Conservation (phyloP, 768 basidiomycete genomes). For the Russula ochroleuca region DNA sequence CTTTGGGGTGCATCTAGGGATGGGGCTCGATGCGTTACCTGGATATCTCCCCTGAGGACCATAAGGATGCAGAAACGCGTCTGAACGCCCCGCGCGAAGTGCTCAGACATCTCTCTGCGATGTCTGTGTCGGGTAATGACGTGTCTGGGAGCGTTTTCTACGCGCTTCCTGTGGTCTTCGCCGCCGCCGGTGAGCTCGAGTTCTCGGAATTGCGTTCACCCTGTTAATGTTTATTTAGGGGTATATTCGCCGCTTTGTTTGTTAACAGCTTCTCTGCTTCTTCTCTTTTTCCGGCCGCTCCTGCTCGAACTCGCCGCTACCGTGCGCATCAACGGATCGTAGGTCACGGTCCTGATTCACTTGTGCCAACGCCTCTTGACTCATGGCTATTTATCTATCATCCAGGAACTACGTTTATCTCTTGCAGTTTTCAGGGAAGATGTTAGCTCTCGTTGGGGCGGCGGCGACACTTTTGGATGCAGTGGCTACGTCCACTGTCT, state of each 20-base stretch:
- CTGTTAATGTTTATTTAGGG: neutral
- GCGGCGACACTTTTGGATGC: conserved; percentile 26
- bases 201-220: neutral
- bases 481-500: conserved; percentile 25
- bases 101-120: conserved; percentile 22
- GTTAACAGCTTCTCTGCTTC: conserved; percentile 23
- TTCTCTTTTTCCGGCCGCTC: conserved; percentile 24
- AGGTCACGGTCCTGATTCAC: neutral
- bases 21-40: conserved; percentile 28
- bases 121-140: conserved; percentile 26
- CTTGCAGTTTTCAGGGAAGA: conserved; percentile 22
- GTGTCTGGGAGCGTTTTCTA: conserved; percentile 27
- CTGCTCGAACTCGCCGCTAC: conserved; percentile 21
- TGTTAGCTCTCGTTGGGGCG: conserved; percentile 24
- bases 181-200: conserved; percentile 15
- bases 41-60: conserved; percentile 18
- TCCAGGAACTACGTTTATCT: conserved; percentile 19
- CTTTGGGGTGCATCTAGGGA: conserved; percentile 23
- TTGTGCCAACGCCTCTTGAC: neutral
- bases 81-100: conserved; percentile 10
- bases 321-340: conserved; percentile 24
- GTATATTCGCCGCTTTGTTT: conserved; percentile 28
- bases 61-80: conserved; percentile 16
- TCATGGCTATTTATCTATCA: neutral
- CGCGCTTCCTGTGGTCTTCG: conserved; percentile 25